Conservation (phyloP, 129 eudicot genomes). For the Centrapalus pauciflorus region DNA sequence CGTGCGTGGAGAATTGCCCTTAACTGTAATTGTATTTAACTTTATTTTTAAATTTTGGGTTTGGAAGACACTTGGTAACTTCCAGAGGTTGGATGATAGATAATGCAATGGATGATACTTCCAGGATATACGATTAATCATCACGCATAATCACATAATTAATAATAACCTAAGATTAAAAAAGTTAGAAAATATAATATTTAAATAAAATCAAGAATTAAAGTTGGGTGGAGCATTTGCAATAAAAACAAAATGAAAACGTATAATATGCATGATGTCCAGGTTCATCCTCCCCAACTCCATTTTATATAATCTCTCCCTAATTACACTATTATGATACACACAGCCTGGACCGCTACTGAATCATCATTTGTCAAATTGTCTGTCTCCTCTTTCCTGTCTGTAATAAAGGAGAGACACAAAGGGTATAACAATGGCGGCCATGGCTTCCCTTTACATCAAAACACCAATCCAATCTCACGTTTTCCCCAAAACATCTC, state of each 20-base stretch:
- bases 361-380: background rate
- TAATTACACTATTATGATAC: background rate
- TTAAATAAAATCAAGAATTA: background rate
- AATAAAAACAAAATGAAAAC: constrained; percentile 4
- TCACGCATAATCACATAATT: too few relatives aligned
- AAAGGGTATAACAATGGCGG: constrained; percentile 32
- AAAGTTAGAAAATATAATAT: background rate
- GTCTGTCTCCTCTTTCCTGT: background rate
- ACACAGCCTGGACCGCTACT: background rate
- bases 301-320: too few relatives aligned
- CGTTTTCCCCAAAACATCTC: constrained; percentile 32
- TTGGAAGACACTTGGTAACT: too few relatives aligned
- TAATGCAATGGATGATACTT: too few relatives aligned
- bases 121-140: too few relatives aligned
- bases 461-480: constrained; percentile 35
- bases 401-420: constrained; percentile 6
- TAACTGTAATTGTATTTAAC: too few relatives aligned
- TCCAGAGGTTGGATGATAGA: too few relatives aligned
- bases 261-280: constrained; percentile 18
- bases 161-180: too few relatives aligned
- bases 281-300: constrained; percentile 46
- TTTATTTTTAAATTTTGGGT: too few relatives aligned
- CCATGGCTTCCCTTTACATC: constrained; percentile 49
- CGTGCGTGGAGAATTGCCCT: too few relatives aligned
- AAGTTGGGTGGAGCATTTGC: background rate